Conservation (phyloP, 2,329 filamentous ascomycete species). For the Aspergillus carbonarius region DNA sequence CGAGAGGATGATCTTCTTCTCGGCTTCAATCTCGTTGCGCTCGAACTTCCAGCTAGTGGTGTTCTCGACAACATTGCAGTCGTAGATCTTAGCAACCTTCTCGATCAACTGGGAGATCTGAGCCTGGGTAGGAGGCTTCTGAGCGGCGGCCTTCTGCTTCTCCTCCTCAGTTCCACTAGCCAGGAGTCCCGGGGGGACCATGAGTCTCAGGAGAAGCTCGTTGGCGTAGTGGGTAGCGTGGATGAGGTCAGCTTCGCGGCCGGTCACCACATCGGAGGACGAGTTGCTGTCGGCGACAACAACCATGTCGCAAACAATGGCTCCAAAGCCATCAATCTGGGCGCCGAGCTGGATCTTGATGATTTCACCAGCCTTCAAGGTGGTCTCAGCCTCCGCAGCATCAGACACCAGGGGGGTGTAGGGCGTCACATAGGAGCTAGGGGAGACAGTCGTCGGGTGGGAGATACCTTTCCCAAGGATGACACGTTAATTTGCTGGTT, state of each 20-base stretch:
- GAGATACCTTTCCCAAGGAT: conserved; percentile 65
- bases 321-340: conserved; percentile 95
- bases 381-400: conserved; percentile 73
- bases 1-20: conserved; percentile 96
- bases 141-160: conserved; percentile 82
- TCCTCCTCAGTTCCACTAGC: conserved; percentile 85
- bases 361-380: conserved; percentile 79
- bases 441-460: conserved; percentile 93
- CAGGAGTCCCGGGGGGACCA: conserved; percentile 86
- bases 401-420: conserved; percentile 92
- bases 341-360: conserved; percentile 99
- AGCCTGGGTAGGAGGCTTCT: conserved; percentile 79
- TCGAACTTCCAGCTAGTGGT: conserved; percentile 97
- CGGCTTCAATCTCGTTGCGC: conserved; percentile 94
- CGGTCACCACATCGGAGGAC: conserved; percentile 64
- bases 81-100: conserved; percentile 88
- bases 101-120: conserved; percentile 86
- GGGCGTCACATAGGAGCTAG: conserved; percentile 89
- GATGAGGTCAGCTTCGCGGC: conserved; percentile 80
- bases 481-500: conserved; percentile 22
- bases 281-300: conserved; percentile 56
- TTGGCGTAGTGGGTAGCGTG: conserved; percentile 94
- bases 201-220: conserved; percentile 85
- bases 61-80: conserved; percentile 91
- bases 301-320: conserved; percentile 93